Percentiles rank a stretch among this genome's conserved stretches.
These are phyloP conservation scores for Aspergillus aculeatinus DNA, from an alignment of 2,329 filamentous ascomycete species.

Conservation along the genomic window DNA sequence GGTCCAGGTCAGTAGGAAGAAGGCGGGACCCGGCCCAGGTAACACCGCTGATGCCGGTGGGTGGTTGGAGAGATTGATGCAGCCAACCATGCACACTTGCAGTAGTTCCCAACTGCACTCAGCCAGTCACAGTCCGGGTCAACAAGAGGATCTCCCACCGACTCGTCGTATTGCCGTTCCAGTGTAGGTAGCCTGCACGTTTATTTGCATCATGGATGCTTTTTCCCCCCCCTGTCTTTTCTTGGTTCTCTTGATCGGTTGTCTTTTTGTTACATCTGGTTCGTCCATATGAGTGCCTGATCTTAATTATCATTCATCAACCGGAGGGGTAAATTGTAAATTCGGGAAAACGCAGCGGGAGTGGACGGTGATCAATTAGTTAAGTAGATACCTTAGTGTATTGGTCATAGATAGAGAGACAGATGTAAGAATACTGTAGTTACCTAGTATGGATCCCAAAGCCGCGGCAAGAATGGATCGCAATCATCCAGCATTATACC, in stretches of 20 bases:
- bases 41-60: constrained; percentile 5
- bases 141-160: neutral
- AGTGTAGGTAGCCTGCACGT: constrained; percentile 14
- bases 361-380: neutral
- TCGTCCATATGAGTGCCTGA: neutral
- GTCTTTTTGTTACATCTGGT: neutral
- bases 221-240: constrained; percentile 3
- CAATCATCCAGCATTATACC: constrained; percentile 2
- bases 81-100: constrained; percentile 21
- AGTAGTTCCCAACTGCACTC: constrained; percentile 16
- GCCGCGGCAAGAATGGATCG: neutral
- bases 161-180: neutral
- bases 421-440: neutral
- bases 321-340: neutral
- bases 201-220: constrained; percentile 11
- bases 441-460: neutral
- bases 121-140: constrained; percentile 4
- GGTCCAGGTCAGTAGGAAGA: neutral
- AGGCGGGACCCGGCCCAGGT: neutral
- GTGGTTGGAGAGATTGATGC: constrained; percentile 14
- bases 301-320: neutral
- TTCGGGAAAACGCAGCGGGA: neutral
- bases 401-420: neutral
- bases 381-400: neutral
- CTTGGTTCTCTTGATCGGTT: neutral